Conservation (phyloP, 108 stramenopile species). For the Licmophora abbreviata region DNA sequence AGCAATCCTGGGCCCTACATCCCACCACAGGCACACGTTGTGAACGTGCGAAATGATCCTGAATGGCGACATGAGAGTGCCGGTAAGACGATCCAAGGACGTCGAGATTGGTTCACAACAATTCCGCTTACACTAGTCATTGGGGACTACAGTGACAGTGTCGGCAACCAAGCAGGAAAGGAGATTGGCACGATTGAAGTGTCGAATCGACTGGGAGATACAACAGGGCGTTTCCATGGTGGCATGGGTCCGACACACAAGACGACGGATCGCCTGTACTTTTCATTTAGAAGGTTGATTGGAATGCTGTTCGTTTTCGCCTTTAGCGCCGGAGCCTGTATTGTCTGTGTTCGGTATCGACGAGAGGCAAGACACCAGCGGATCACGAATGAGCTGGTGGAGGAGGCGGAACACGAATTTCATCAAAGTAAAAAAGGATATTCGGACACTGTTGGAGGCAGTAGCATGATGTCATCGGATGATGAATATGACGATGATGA, state of each 20-base stretch:
- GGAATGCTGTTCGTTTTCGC: neutral
- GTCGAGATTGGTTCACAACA: slow-evolving; percentile 71
- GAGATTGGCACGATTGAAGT: slow-evolving; percentile 17
- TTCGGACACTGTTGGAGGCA: too few species aligned
- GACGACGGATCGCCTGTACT: neutral
- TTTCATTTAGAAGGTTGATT: neutral
- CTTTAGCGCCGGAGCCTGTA: neutral
- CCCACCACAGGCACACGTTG: slow-evolving; percentile 79
- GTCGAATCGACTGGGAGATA: slow-evolving; percentile 16
- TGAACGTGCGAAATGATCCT: slow-evolving; percentile 85
- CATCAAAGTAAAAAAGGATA: neutral
- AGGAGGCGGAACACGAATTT: slow-evolving; percentile 1
- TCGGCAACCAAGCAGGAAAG: slow-evolving; percentile 10
- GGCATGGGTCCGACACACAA: neutral
- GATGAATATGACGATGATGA: neutral
- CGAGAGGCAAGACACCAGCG: neutral
- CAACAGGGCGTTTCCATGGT: neutral
- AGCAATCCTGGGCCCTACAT: slow-evolving; percentile 14
- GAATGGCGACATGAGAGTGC: slow-evolving; percentile 56
- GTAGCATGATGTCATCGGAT: too few species aligned
- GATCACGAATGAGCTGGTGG: neutral
- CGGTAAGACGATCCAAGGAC: slow-evolving; percentile 64
- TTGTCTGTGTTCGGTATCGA: neutral
- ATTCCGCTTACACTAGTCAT: slow-evolving; percentile 54
- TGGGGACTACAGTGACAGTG: slow-evolving; percentile 26